Base-by-base conservation (phyloP, 495 filamentous ascomycete species). In the Pseudoneurospora amorphoporcata region DNA sequence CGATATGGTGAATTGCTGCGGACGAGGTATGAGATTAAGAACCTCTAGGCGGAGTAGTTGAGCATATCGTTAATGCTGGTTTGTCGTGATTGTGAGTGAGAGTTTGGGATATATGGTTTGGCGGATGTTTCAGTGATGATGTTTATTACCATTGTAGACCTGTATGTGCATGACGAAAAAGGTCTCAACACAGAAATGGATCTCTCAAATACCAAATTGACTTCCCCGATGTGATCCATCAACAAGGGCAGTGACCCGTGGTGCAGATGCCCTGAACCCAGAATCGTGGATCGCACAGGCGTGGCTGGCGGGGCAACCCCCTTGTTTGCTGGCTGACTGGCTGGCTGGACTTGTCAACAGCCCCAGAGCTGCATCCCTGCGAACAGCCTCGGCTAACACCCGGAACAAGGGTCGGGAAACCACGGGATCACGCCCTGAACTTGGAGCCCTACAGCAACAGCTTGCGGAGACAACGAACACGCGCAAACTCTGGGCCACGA, bases 1-100 rank as follows among this genome's bases (percentile, higher is more conserved):
- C 80, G 80, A 65, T 89, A 86, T 71, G 88, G 88, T 12, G 85
- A 85, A 72, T 58, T 38, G 10, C 76, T 89, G 17, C 79, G 87
- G 73, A 82, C 81, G 70, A 84, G 77, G 69, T 85, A 83, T 58
- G 72, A 73, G 10, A 75, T 84, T 29, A 82, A 84, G 69, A 80
- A 84, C 71, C 70, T 84, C 16, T 83, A 77, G 71, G 35, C 10
- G 43, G 19, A 69, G 39, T 39, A 14, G 35, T 19, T 19, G 39
- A 38, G 68, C 19, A 35, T 70, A 29, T 12, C 2, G 23, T 70
- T 19, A 8, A 35, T 45, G 23, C 4, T 19, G 39, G 14, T 14
- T 10, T 29, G 40, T 45, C 23, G 32, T 23, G 29, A 68, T 68
- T 10, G 14, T 68, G 12, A 32, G 8, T 16, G 5, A 23, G 17